Evolutionary conservation across 2,329 filamentous ascomycete genomes (phyloP), one percentile per base, ranked within the genome.

Genomic region (Diaporthe vaccinii): DNA sequence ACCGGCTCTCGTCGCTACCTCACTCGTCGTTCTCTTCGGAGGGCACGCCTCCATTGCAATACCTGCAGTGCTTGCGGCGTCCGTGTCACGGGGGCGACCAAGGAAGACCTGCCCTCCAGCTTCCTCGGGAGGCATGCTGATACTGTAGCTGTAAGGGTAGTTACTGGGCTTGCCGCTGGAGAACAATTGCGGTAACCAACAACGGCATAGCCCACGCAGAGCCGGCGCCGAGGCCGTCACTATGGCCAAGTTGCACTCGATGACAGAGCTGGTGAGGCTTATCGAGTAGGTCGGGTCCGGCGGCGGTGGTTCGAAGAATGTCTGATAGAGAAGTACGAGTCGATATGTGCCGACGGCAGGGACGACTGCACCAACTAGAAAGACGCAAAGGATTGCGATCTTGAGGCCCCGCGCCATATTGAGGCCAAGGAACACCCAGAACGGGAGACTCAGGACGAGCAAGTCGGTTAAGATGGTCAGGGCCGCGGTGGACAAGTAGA

Each of bases 401-500:
- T 83, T 84, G 39, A 80, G 78, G 41, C 80, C 78, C 39, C 74
- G 76, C 9, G 79, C 80, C 62, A 83, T 81, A 68, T 80, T 80
- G 25, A 83, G 81, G 25, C 79, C 79, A 3, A 79, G 74, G 44
- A 84, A 82, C 36, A 83, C 79, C 78, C 79, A 82, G 14, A 88
- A 81, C 0, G 87, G 86, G 5, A 88, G 77, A 0, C 81, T 79
- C 44, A 88, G 82, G 67, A 87, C 85, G 67, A 84, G 78, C 6
- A 86, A 25, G 76, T 89, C 87, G 31, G 86, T 83, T 0, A 82
- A 75, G 41, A 89, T 87, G 72, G 86, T 87, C 67, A 87, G 80
- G 0, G 77, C 82, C 1, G 86, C 84, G 4, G 80, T 82, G 71
- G 82, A 82, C 31, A 83, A 79, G 28, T 79, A 82, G 58, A 82